phyloP scores from a whole-genome alignment of 2,329 filamentous ascomycete genomes.

The Aphanocladium album region DNA sequence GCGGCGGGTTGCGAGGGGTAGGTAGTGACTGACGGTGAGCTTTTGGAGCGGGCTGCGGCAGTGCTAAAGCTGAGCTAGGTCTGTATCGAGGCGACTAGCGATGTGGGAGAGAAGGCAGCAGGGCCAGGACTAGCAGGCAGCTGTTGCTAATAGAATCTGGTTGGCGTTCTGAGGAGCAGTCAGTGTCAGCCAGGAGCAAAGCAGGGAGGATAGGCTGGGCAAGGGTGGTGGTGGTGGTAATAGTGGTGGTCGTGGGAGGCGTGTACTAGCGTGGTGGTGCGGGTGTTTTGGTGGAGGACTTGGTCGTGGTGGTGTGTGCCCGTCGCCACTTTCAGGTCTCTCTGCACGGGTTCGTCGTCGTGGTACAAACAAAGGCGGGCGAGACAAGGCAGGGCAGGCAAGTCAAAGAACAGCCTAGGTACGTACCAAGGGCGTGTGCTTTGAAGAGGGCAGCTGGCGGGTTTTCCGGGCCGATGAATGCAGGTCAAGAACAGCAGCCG shows the following conservation, averaged over 20 bases:
- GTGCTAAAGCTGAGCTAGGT: not conserved
- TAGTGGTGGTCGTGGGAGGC: not conserved
- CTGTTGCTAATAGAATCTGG: not conserved
- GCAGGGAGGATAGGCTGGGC: not conserved
- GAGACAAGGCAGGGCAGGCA: not conserved
- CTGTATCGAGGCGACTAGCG: not conserved
- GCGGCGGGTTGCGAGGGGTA: constrained; percentile 6
- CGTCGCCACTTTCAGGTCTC: constrained; percentile 1
- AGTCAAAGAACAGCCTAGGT: not conserved
- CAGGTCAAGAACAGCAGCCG: not conserved
- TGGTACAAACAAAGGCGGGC: not conserved
- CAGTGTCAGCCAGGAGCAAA: not conserved
- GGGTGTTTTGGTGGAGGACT: not conserved
- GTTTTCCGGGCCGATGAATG: not conserved
- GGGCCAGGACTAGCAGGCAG: not conserved
- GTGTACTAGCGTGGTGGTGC: not conserved
- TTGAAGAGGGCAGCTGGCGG: not conserved
- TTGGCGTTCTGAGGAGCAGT: not conserved
- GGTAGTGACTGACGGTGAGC: constrained; percentile 5
- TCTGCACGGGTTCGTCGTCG: not conserved
- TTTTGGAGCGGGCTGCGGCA: constrained; percentile 5
- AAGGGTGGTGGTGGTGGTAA: not conserved
- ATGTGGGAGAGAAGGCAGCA: not conserved
- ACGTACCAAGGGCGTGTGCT: not conserved
- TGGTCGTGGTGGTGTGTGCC: not conserved